Evolutionary conservation across 345 rosid species (phyloP).

Genomic region (Mangifera indica): DNA sequence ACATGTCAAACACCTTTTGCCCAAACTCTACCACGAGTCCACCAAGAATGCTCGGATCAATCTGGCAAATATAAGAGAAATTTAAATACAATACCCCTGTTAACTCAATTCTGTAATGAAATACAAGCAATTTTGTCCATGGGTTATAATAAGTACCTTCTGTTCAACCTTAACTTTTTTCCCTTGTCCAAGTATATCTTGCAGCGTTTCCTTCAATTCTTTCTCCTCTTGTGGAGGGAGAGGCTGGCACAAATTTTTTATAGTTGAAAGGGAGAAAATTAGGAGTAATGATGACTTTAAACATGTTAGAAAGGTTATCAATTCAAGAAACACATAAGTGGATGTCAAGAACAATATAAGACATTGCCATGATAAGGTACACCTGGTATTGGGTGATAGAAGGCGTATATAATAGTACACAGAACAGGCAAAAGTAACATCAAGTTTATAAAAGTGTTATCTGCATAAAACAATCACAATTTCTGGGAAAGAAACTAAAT

Average conservation of each 20-base stretch:
- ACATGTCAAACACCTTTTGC: conserved; percentile 96
- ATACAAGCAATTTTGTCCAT: not conserved
- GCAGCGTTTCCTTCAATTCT: conserved; percentile 78
- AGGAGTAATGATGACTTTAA: not conserved
- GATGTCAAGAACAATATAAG: not conserved
- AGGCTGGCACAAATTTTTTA: conserved; percentile 47
- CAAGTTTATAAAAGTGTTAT: not conserved
- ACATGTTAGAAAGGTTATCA: not conserved
- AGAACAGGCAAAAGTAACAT: not conserved
- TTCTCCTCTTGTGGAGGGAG: conserved; percentile 82
- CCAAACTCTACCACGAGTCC: conserved; percentile 81
- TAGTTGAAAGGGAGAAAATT: not conserved
- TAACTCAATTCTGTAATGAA: not conserved
- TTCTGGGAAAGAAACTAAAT: not conserved
- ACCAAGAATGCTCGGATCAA: conserved; percentile 89
- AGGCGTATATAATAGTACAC: not conserved
- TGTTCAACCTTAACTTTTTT: conserved; percentile 71
- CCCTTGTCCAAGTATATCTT: conserved; percentile 73
- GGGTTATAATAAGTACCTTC: conserved; percentile 50
- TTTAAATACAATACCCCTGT: not conserved
- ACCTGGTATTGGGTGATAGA: not conserved
- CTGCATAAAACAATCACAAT: conserved; percentile 5
- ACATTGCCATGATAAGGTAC: not conserved
- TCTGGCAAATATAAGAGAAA: conserved; percentile 40
- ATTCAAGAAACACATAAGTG: not conserved